Evolutionary conservation across 306 rosid genomes (phyloP).

Genomic region (Comarum palustre): DNA sequence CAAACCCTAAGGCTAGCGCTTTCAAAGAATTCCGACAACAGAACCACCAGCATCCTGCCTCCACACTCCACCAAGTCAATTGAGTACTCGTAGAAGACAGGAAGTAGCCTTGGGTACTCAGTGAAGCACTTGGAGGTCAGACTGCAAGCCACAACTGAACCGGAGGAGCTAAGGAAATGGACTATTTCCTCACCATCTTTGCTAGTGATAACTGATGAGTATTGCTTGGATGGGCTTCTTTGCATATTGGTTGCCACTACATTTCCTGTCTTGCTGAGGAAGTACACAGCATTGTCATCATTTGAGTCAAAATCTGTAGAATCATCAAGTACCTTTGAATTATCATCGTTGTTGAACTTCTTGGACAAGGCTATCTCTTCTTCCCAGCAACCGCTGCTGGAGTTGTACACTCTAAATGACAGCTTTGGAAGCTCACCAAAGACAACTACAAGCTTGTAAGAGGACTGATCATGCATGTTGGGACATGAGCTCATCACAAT

Average conservation of each 20-base stretch:
- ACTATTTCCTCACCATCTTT: constrained; percentile 54
- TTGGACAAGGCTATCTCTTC: constrained; percentile 45
- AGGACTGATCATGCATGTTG: constrained; percentile 16
- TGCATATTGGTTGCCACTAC: constrained; percentile 88
- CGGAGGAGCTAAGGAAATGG: constrained; percentile 72
- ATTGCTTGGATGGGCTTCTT: constrained; percentile 89
- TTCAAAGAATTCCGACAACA: constrained; percentile 75
- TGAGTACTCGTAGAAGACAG: constrained; percentile 76
- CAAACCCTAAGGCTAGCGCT: constrained; percentile 78
- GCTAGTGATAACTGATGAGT: constrained; percentile 65
- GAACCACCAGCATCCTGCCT: constrained; percentile 73
- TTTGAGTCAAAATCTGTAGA: constrained; percentile 44
- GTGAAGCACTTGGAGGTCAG: constrained; percentile 50
- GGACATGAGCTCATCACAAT: constrained; percentile 60
- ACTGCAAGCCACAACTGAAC: constrained; percentile 70
- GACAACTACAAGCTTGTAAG: constrained; percentile 64
- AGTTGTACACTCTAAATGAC: constrained; percentile 49
- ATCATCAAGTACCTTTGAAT: constrained; percentile 33
- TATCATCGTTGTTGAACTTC: constrained; percentile 26
- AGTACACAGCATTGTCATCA: constrained; percentile 77
- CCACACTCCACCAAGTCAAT: constrained; percentile 76
- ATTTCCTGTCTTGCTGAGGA: constrained; percentile 80
- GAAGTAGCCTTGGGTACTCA: constrained; percentile 81
- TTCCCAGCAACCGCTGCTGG: constrained; percentile 61
- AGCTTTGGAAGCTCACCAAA: constrained; percentile 71